phyloP scores from a whole-genome alignment of 2,329 filamentous ascomycete genomes.

The Penicillium sp. region DNA sequence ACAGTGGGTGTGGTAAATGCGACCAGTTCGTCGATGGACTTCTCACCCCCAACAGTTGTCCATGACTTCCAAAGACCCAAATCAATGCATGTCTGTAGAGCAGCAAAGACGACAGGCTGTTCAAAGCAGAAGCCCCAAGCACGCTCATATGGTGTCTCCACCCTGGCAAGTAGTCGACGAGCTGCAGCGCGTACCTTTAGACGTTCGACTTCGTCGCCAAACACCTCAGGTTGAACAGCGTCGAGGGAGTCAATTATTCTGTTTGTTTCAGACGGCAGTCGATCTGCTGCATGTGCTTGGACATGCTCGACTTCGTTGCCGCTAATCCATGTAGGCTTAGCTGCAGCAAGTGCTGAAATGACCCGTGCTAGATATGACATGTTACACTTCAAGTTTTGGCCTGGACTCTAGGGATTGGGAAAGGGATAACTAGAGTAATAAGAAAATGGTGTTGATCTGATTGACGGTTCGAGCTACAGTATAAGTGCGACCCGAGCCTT shows the following conservation, averaged over 20 bases:
- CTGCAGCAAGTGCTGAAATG: background rate
- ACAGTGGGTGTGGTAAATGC: constrained; percentile 21
- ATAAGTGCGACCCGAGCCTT: background rate
- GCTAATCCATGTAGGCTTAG: background rate
- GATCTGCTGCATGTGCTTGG: background rate
- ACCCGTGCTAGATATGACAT: constrained; percentile 11
- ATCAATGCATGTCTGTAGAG: constrained; percentile 32
- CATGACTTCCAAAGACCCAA: constrained; percentile 33
- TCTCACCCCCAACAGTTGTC: constrained; percentile 29
- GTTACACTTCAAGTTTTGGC: background rate
- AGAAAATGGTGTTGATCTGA: background rate
- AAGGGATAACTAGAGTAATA: background rate
- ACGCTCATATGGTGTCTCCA: constrained; percentile 36
- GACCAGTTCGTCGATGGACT: constrained; percentile 29
- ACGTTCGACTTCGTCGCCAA: constrained; percentile 24
- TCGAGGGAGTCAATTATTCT: constrained; percentile 21
- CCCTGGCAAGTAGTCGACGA: constrained; percentile 27
- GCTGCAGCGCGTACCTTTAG: constrained; percentile 29
- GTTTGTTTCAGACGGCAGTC: constrained; percentile 2
- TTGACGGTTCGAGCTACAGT: background rate
- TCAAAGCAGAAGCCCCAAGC: constrained; percentile 34
- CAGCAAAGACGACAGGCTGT: constrained; percentile 29
- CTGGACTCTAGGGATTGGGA: background rate
- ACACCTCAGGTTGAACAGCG: constrained; percentile 13
- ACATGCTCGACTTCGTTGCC: background rate